phyloP scores from a whole-genome alignment of 1,284 basidiomycete species.

The Naganishia sp. region DNA sequence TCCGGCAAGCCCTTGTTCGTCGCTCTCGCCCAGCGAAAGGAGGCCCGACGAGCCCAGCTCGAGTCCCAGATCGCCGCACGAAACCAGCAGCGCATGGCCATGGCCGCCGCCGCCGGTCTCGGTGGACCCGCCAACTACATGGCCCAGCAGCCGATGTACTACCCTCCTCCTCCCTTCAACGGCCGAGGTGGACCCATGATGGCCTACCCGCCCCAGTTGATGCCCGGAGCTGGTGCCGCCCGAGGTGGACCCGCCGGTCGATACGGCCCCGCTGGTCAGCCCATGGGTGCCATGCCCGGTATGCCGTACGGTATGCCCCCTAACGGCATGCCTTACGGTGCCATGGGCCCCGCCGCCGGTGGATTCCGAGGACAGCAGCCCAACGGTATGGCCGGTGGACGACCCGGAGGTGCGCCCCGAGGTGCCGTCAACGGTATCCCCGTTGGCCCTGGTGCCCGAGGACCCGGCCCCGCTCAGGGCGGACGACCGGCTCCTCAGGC shows the following conservation, averaged over 20 bases:
- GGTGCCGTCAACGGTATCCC: constrained; percentile 57
- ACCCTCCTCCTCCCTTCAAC: constrained; percentile 69
- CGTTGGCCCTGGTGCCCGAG: constrained; percentile 49
- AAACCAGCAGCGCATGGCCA: constrained; percentile 86
- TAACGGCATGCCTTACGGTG: constrained; percentile 42
- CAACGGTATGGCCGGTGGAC: constrained; percentile 33
- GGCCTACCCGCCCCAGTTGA: constrained; percentile 65
- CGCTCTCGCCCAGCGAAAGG: constrained; percentile 96
- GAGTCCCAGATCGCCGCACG: constrained; percentile 98
- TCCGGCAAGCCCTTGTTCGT: constrained; percentile 98
- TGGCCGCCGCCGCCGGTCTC: constrained; percentile 80
- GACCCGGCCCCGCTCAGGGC: constrained; percentile 53
- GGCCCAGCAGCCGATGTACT: constrained; percentile 78
- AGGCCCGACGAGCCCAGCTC: constrained; percentile 96
- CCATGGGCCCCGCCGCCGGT: constrained; percentile 42
- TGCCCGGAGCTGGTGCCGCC: constrained; percentile 56
- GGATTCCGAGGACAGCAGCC: constrained; percentile 36
- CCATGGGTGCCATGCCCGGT: constrained; percentile 65
- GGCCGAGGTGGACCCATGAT: constrained; percentile 81
- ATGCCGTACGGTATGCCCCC: constrained; percentile 54
- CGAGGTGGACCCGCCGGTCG: constrained; percentile 71
- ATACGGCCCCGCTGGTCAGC: constrained; percentile 55
- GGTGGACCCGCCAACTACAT: constrained; percentile 71
- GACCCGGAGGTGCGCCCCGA: constrained; percentile 44
- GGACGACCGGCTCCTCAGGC: constrained; percentile 52